Conservation (phyloP, 768 basidiomycete species). For the Termitomyces titanicus region DNA sequence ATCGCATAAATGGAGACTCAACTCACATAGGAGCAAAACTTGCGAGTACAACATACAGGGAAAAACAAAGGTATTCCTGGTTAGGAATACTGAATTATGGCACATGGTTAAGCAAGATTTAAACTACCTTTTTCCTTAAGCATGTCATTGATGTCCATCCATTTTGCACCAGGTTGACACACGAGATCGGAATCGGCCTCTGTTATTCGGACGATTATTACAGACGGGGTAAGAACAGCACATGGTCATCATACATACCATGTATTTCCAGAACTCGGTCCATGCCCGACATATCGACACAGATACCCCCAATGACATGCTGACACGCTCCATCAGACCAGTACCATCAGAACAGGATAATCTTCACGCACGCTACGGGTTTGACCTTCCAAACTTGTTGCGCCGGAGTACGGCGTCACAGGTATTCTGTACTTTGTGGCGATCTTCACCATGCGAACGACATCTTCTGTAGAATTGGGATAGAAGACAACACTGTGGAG, state of each 20-base stretch:
- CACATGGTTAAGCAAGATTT: not conserved
- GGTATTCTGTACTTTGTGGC: constrained; percentile 77
- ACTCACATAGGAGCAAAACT: constrained; percentile 12
- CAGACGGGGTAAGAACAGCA: not conserved
- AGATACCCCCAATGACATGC: constrained; percentile 61
- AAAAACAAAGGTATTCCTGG: constrained; percentile 78
- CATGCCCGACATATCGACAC: constrained; percentile 78
- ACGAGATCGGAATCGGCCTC: constrained; percentile 71
- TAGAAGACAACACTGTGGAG: constrained; percentile 62
- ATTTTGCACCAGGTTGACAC: constrained; percentile 69
- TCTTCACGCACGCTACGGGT: constrained; percentile 50
- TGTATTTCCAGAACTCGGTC: constrained; percentile 73
- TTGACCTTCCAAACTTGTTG: constrained; percentile 80
- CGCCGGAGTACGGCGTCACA: constrained; percentile 74
- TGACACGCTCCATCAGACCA: constrained; percentile 13
- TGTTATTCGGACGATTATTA: constrained; percentile 22
- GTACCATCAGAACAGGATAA: not conserved
- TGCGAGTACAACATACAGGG: constrained; percentile 42
- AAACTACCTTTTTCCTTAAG: constrained; percentile 54
- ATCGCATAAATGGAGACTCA: not conserved
- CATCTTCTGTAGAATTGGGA: constrained; percentile 72
- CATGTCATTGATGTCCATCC: constrained; percentile 70
- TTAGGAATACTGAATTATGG: not conserved
- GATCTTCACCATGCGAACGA: constrained; percentile 72
- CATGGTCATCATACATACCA: constrained; percentile 35